Conservation (phyloP, 176 grass and related monocot genomes). For the Juncus inflexus region DNA sequence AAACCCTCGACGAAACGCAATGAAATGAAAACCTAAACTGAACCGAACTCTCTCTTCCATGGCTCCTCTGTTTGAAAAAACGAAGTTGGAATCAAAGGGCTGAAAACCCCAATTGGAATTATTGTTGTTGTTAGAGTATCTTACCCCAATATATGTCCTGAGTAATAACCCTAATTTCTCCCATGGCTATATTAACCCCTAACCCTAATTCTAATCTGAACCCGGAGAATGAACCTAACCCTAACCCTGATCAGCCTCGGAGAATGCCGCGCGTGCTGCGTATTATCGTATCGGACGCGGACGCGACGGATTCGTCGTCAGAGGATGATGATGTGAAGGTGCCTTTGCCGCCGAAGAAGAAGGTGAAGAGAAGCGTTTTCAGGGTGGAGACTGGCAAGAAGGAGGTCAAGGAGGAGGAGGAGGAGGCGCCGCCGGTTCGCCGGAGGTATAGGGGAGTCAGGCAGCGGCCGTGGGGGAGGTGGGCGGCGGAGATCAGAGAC, state of each 20-base stretch:
- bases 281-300: conserved; percentile 46
- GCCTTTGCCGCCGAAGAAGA: background rate
- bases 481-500: conserved; percentile 67
- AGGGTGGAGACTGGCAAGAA: conserved; percentile 25
- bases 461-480: conserved; percentile 51
- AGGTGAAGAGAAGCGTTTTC: conserved; percentile 20
- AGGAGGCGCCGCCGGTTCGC: background rate
- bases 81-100: background rate
- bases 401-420: conserved; percentile 34
- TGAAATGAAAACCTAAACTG: conserved; percentile 15
- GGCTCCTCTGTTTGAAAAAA: background rate
- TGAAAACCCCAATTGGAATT: conserved; percentile 25
- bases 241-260: background rate
- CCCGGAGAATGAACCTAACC: background rate
- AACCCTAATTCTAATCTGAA: background rate
- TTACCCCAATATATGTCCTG: background rate
- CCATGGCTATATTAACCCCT: conserved; percentile 5
- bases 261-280: conserved; percentile 28
- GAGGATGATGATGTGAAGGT: conserved; percentile 30
- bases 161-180: background rate
- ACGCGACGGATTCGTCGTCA: conserved; percentile 63
- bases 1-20: background rate
- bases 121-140: background rate
- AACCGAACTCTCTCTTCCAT: conserved; percentile 4
- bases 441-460: conserved; percentile 53